Conservation (phyloP, 768 basidiomycete genomes). For the Pulveroboletus sp. region DNA sequence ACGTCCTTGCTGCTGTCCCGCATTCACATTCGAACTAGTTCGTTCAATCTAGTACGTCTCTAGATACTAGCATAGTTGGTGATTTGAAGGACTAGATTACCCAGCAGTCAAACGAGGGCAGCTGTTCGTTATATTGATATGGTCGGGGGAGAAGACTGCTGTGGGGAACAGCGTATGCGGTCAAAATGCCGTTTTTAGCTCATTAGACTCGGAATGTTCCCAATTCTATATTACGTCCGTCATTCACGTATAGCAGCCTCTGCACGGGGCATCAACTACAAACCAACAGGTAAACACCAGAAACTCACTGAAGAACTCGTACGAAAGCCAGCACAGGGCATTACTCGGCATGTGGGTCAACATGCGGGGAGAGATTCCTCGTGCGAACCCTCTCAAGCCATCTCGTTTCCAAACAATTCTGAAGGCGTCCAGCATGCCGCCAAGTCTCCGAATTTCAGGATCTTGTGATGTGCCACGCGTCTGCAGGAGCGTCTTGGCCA, state of each 20-base stretch:
- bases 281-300: neutral
- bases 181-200: neutral
- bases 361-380: slow-evolving; percentile 88
- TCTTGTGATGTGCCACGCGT: slow-evolving; percentile 90
- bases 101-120: neutral
- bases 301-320: slow-evolving; percentile 95
- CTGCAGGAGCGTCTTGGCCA: slow-evolving; percentile 95
- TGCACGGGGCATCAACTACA: slow-evolving; percentile 27
- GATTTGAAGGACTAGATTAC: neutral
- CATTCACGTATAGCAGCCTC: slow-evolving; percentile 60
- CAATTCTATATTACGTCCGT: slow-evolving; percentile 20
- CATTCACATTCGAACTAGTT: neutral
- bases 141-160: neutral
- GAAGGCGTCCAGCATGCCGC: slow-evolving; percentile 85
- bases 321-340: slow-evolving; percentile 95
- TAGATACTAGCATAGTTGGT: neutral
- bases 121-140: neutral
- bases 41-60: neutral
- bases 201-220: slow-evolving; percentile 6
- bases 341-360: slow-evolving; percentile 96
- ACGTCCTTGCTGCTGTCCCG: neutral
- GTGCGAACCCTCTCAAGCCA: slow-evolving; percentile 76
- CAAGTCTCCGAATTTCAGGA: slow-evolving; percentile 73
- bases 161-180: no score
- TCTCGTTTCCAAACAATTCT: slow-evolving; percentile 84